Evolutionary conservation across 495 filamentous ascomycete genomes (phyloP), one percentile per base, ranked within the genome.

Genomic region (Penicillium salamii): DNA sequence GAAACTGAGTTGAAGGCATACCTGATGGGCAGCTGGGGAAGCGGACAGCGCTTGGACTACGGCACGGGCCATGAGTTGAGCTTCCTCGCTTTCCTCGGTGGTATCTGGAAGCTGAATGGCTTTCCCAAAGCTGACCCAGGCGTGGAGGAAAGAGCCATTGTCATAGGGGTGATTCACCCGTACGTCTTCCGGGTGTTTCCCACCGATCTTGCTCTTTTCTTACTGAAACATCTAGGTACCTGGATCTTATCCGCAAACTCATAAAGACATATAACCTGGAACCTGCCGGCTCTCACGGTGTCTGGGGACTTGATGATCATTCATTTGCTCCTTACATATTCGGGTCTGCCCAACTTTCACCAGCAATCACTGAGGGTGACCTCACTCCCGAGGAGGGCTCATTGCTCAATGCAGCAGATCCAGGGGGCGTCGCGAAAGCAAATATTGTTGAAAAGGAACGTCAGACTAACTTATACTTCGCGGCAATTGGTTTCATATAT

Each of bases 231-330:
- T 14, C 28, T 7, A 58, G 87, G n/a, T 97, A 97, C 57, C 79
- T 97, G 2, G 69, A 76, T 15, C 78, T 97, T 34, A 86, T 96
- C 76, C 88, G 91, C 21, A 70, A 73, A 7, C 76, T 97, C 4
- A 95, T 97, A 62, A 83, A 80, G 41, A 88, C 87, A 18, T 98
- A 97, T 70, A 96, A 93, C 41, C 84, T 98, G 37, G 93, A 98
- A 59, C 93, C 93, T 5, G 93, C 93, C 0, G 92, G 91, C 17
- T 93, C 90, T 5, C 90, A 95, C 59, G 92, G 92, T 13, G 93
- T 98, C 23, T 98, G 93, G 93, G 93, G 93, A 4, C 77, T 99
- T 15, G 93, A 99, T 60, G 93, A 99, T 66, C 96, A 97, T 77
- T 92, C 95, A 54, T 99, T 97, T 72, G 74, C 96, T 11, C 95